Evolutionary conservation across 495 filamentous ascomycete species (phyloP), one percentile per base, ranked within the genome.

Genomic region (Trichodelitschia bisporula): DNA sequence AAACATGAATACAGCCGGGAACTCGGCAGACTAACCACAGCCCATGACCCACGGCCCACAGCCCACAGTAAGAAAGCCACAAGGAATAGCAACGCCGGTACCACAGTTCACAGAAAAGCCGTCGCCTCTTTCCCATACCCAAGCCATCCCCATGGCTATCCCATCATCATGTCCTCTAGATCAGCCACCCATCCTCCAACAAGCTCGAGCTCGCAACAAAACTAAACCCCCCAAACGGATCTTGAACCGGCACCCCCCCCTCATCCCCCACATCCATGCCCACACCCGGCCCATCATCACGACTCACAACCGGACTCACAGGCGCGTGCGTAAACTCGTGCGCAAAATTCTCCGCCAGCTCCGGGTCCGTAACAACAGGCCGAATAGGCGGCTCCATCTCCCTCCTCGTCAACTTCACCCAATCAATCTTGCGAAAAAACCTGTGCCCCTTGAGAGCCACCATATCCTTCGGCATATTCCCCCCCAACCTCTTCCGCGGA

Each of bases 361-460:
- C 79, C 0, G 89, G 89, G 41, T 95, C 78, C 0, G 86, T 93
- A 37, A 97, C 77, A 36, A 93, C 53, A 2, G 86, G 86, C 42
- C 72, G 62, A 39, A 97, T 93, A 0, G 86, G 86, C 3, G 86
- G 70, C 26, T 71, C 65, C 28, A 90, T 31, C 43, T 92, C 77
- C 26, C 84, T 61, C 23, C 61, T 58, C 29, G 72, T 77, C 10
- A 97, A 60, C 30, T 62, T 64, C 46, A 62, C 66, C 86, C 86
- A 97, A 56, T 97, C 72, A 42, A 95, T 82, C 54, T 78, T 84
- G 32, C 77, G 64, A 64, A 97, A 97, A 59, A 97, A 95, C 13
- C 86, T 70, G 42, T 97, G 86, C 28, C 70, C 69, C 62, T 90
- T 92, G 49, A 97, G 83, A 4, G 56, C 74, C 18, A 63, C 52